These are phyloP conservation scores for Lepidium africanum DNA, from an alignment of 345 rosid genomes.

Conservation along the genomic window DNA sequence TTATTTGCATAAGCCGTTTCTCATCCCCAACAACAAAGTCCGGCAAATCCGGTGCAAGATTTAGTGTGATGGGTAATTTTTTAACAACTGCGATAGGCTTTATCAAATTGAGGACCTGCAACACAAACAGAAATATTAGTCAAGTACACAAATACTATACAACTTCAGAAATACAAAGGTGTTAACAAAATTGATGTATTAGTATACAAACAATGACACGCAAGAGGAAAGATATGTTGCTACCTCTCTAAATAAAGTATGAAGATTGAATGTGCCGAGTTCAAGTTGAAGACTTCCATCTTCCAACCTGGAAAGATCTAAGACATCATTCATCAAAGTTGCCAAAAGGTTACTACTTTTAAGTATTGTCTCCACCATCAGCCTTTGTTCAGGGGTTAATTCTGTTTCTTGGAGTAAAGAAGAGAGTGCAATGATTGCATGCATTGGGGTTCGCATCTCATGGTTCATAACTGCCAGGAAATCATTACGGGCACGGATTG, in stretches of 20 bases:
- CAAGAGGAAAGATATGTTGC: background rate
- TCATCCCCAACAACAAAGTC: constrained; percentile 84
- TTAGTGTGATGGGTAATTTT: constrained; percentile 57
- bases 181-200: background rate
- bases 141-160: background rate
- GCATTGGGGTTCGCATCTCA: constrained; percentile 99
- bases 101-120: constrained; percentile 78
- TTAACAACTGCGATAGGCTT: constrained; percentile 89
- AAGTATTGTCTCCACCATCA: constrained; percentile 94
- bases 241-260: constrained; percentile 72
- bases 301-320: constrained; percentile 96
- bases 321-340: constrained; percentile 88
- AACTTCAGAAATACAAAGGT: background rate
- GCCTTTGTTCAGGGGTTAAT: constrained; percentile 85
- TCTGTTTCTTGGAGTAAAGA: constrained; percentile 97
- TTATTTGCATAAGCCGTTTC: constrained; percentile 80
- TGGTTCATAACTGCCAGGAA: constrained; percentile 99
- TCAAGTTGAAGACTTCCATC: constrained; percentile 98
- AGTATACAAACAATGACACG: background rate
- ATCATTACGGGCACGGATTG: constrained; percentile 91
- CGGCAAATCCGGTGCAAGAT: constrained; percentile 84
- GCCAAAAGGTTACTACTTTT: constrained; percentile 88
- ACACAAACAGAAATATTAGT: constrained; percentile 7
- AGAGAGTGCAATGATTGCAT: constrained; percentile 91
- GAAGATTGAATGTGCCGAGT: constrained; percentile 60